Evolutionary conservation across 768 basidiomycete species (phyloP), one percentile per base, ranked within the genome.

Genomic region (Agrocybe praecox): DNA sequence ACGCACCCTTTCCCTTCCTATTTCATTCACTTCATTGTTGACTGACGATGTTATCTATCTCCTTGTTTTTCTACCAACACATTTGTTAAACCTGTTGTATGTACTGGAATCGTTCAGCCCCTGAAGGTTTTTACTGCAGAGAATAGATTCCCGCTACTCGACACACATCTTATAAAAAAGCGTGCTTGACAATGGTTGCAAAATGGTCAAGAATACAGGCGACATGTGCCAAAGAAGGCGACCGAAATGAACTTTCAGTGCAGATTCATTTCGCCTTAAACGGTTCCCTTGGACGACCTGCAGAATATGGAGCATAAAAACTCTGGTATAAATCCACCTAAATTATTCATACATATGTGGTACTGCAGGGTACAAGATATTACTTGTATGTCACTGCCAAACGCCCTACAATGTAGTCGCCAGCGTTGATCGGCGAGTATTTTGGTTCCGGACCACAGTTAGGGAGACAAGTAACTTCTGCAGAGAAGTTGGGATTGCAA

Each of bases 401-500:
- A 44, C 90, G 80, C 22, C 88, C 82, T 22, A 92, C 83, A 57
- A 94, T 90, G 59, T 94, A 94, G 49, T 84, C 80, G 55, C 87
- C 89, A 2, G 91, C 83, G 50, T 83, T 88, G 52, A 93, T 77
- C 1, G 89, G 72, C n/a, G 80, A 73, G 67, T 93, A 91, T 72
- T 88, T 92, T 10, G 77, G 72, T 51, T 73, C 72, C 26, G 70
- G 66, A 26, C 83, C 85, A 26, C 87, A 85, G 54, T 82, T 89
- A 18, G 91, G 89, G 23, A 94, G 71, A 61, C 91, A 90, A 15
- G 84, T 75, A 53, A 94, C 86, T 55, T 79, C 75, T 14, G 89
- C 76, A 42, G 79, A 79, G 63, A 82, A 84, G 61, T 93, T 91
- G 3, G 92, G 91, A 63, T 89, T 93, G 76, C 89, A 92, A 73